Percentiles rank a stretch among this genome's conserved stretches.
phyloP scores from a whole-genome alignment of 2,329 filamentous ascomycete genomes.

The Epichloe gansuensis region DNA sequence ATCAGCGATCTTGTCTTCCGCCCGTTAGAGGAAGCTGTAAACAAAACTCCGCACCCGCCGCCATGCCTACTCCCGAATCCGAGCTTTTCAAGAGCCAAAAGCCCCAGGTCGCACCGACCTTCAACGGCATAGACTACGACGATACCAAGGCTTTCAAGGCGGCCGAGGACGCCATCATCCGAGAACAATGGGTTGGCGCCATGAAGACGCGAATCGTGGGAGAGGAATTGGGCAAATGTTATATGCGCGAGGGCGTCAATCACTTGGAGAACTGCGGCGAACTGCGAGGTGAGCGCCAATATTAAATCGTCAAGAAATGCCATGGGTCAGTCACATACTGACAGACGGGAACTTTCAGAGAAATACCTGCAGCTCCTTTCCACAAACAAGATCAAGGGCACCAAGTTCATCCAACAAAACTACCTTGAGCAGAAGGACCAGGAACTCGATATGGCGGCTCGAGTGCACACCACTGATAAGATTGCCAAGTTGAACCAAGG shows the following conservation, averaged over 20 bases:
- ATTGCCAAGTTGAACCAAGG: conserved; percentile 26
- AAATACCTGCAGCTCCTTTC: conserved; percentile 69
- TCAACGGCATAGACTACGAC: conserved; percentile 79
- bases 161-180: conserved; percentile 69
- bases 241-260: conserved; percentile 73
- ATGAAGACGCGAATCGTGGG: conserved; percentile 80
- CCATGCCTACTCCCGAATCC: conserved; percentile 76
- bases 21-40: neutral
- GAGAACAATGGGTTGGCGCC: conserved; percentile 79
- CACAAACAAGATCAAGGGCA: conserved; percentile 65
- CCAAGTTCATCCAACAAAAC: conserved; percentile 70
- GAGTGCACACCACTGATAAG: conserved; percentile 28
- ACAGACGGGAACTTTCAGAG: conserved; percentile 34
- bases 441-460: conserved; percentile 25
- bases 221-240: conserved; percentile 78
- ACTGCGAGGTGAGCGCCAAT: conserved; percentile 50
- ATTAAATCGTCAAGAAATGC: no score
- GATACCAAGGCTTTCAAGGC: conserved; percentile 71
- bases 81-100: conserved; percentile 72
- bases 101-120: conserved; percentile 68
- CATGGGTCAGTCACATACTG: neutral
- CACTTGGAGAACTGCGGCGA: conserved; percentile 78
- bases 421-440: conserved; percentile 46
- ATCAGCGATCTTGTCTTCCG: neutral
- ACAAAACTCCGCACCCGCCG: conserved; percentile 12